Base-by-base conservation (phyloP, 2,329 filamentous ascomycete genomes). In the Ambrosiella beaveri region DNA sequence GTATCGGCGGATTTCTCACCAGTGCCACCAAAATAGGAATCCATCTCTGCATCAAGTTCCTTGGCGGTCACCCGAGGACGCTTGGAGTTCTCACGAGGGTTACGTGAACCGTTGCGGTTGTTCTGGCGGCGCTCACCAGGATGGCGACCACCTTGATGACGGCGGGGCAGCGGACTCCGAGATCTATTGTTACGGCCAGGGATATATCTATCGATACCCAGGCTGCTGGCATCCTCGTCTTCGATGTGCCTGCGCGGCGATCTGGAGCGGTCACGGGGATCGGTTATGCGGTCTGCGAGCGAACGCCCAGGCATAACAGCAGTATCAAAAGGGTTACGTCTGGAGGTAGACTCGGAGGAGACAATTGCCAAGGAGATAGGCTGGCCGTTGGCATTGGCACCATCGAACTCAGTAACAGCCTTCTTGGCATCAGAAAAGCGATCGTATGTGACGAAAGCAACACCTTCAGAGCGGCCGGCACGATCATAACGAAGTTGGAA, bases 31-130 rank as follows among this genome's bases (percentile, higher is more conserved):
- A 88, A 96, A 70, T 96, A 96, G 67, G 95, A 88, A 37, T 84
- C 88, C 90, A 96, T 96, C 71, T 96, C 90, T n/a, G 87, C 88
- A 68, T 96, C 90, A 45, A 96, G 75, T 68, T 96, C 88, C 65
- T 95, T 87, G 64, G 89, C 85, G 0, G 90, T 95, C 78, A 95
- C 95, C 71, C 81, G 85, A 1, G 82, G 76, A 54, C 87, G 78
- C 44, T 78, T 77, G 57, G 69, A 69, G 27, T 71, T 47, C n/a
- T 57, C 58, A n/a, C 47, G 38, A 1, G 27, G 38, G 63, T 70
- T 72, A 52, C 62, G 59, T 13, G 65, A 63, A 59, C 62, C 65
- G 55, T 62, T 59, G 36, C 45, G 35, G 2, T 44, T 27, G 35
- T 65, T 64, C 37, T 80, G 75, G 44, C 77, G 69, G 36, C 73